A percentile compares a stretch with the other conserved stretches of the same genome.
phyloP scores from a whole-genome alignment of 2,329 filamentous ascomycete genomes.

The Fusarium poae region DNA sequence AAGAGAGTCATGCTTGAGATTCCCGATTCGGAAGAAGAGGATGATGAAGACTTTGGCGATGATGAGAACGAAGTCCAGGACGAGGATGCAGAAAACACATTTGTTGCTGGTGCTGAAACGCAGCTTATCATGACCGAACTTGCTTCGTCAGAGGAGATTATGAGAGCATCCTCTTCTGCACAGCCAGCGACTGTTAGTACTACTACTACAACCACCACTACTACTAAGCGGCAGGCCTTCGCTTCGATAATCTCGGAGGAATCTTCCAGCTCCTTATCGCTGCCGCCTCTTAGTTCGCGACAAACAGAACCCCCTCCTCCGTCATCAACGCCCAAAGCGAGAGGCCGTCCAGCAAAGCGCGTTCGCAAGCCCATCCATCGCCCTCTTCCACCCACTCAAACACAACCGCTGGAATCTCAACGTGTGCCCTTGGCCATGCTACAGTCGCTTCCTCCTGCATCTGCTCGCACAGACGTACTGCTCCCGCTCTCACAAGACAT shows the following conservation, averaged over 20 bases:
- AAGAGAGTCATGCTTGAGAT: slow-evolving; percentile 55
- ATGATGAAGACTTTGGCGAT: slow-evolving; percentile 47
- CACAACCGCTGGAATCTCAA: slow-evolving; percentile 58
- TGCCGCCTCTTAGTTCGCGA: slow-evolving; percentile 26
- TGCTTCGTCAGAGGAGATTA: slow-evolving; percentile 45
- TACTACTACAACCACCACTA: not conserved
- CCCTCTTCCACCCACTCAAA: slow-evolving; percentile 45
- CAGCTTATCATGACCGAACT: slow-evolving; percentile 54
- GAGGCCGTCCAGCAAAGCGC: slow-evolving; percentile 27
- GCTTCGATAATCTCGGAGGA: slow-evolving; percentile 26
- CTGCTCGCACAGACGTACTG: slow-evolving; percentile 66
- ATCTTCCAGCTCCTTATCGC: slow-evolving; percentile 34
- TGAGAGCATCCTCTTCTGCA: slow-evolving; percentile 21
- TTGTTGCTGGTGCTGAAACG: slow-evolving; percentile 52
- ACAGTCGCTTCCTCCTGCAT: slow-evolving; percentile 62
- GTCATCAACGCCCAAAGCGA: slow-evolving; percentile 32
- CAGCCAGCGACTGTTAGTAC: not conserved
- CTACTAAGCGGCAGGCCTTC: slow-evolving; percentile 4
- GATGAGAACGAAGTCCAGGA: slow-evolving; percentile 51
- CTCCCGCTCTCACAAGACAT: slow-evolving; percentile 63
- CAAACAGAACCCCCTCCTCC: slow-evolving; percentile 36
- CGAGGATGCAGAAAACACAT: slow-evolving; percentile 35
- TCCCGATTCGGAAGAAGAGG: slow-evolving; percentile 64
- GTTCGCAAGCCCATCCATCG: slow-evolving; percentile 50
- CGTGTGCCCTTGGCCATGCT: slow-evolving; percentile 65